A percentile compares a stretch with the other conserved stretches of the same genome.
Evolutionary conservation across 495 filamentous ascomycete species (phyloP).

Genomic region (Parathielavia appendiculata): DNA sequence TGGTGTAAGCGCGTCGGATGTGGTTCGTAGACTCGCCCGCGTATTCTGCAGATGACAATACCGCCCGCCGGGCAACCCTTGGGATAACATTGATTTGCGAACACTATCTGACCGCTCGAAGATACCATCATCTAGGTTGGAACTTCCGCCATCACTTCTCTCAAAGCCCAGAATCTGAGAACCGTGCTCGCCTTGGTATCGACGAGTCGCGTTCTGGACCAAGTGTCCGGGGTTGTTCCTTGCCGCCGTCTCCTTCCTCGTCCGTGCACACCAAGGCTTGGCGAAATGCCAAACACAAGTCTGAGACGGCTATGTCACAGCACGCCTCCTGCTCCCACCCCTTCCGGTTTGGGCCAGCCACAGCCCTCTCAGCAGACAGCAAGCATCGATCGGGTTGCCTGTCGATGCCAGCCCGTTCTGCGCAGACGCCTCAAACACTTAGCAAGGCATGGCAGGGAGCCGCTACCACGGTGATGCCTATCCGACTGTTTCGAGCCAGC

Average conservation of each 20-base stretch:
- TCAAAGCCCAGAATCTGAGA: too few species aligned
- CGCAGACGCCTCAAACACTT: slow-evolving; percentile 22
- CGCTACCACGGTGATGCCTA: slow-evolving; percentile 26
- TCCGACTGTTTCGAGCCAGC: slow-evolving; percentile 44
- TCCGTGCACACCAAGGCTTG: slow-evolving; percentile 21
- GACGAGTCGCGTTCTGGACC: slow-evolving; percentile 1
- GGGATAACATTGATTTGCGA: too few species aligned
- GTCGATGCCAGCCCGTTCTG: neutral
- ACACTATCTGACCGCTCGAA: too few species aligned
- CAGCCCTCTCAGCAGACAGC: slow-evolving; percentile 6
- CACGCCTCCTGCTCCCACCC: slow-evolving; percentile 33
- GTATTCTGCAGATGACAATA: slow-evolving; percentile 5
- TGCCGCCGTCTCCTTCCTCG: slow-evolving; percentile 8
- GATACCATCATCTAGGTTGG: too few species aligned
- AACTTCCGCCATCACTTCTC: too few species aligned
- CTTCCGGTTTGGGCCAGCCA: slow-evolving; percentile 26
- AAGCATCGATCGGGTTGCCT: neutral
- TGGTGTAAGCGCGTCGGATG: slow-evolving; percentile 19
- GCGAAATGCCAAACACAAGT: slow-evolving; percentile 42
- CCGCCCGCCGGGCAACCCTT: neutral
- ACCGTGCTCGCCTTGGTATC: neutral
- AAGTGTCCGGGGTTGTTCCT: slow-evolving; percentile 5
- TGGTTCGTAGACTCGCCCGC: slow-evolving; percentile 10
- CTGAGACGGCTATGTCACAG: slow-evolving; percentile 48
- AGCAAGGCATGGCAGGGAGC: slow-evolving; percentile 8